Conservation (phyloP, 345 rosid species). For the Gossypium mustelinum region DNA sequence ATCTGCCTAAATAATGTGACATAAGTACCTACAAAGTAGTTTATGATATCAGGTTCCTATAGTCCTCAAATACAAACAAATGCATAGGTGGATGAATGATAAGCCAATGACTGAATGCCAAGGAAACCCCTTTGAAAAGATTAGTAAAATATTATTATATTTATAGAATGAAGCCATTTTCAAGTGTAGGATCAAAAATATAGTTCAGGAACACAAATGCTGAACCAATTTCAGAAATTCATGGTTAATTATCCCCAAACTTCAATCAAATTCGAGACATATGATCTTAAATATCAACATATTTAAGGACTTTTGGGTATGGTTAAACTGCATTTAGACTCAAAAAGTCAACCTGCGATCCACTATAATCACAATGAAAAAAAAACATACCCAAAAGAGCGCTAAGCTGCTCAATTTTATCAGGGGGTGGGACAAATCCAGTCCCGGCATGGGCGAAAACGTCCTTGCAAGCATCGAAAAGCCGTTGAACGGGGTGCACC, state of each 20-base stretch:
- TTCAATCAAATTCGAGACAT: not conserved
- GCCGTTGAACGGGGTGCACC: slow-evolving; percentile 50
- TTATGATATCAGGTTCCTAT: not conserved
- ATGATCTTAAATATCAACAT: not conserved
- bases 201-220: not conserved
- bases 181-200: not conserved
- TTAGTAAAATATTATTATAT: too few relatives aligned
- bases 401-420: slow-evolving; percentile 51
- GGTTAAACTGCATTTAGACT: not conserved
- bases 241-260: not conserved
- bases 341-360: not conserved
- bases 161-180: not conserved
- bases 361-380: not conserved
- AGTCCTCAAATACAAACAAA: not conserved
- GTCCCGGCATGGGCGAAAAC: slow-evolving; percentile 49
- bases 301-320: not conserved
- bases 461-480: slow-evolving; percentile 66
- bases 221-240: not conserved
- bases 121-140: not conserved
- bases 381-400: slow-evolving; percentile 65
- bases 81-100: not conserved
- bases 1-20: not conserved
- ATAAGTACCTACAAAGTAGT: not conserved
- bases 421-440: slow-evolving; percentile 59
- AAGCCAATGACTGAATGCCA: slow-evolving; percentile 10